Evolutionary conservation across 169 alveolate genomes (phyloP).

Genomic region (Cryptosporidium meleagridis): DNA sequence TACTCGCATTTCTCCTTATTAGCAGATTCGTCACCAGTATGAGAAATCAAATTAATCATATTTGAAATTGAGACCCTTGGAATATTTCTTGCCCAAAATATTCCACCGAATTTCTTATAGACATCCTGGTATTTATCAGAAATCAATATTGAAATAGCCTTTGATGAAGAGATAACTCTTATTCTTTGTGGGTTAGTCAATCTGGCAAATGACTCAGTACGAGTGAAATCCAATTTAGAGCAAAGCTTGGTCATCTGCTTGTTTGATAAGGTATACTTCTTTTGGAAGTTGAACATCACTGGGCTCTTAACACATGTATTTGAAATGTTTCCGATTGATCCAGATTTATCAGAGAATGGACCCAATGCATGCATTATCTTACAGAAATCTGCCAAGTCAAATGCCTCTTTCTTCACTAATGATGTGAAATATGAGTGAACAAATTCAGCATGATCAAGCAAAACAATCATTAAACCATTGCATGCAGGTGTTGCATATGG

Average conservation of each 20-base stretch:
- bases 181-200: conserved; percentile 11
- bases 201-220: conserved; percentile 66
- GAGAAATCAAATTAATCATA: conserved; percentile 58
- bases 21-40: conserved; percentile 29
- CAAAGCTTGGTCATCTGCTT: conserved; percentile 58
- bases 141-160: conserved; percentile 17
- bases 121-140: conserved; percentile 45
- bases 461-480: conserved; percentile 49
- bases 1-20: conserved; percentile 43
- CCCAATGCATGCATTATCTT: conserved; percentile 28
- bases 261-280: conserved; percentile 17
- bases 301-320: conserved; percentile 24
- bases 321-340: conserved; percentile 24
- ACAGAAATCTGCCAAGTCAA: conserved; percentile 63
- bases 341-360: conserved; percentile 29
- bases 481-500: conserved; percentile 73
- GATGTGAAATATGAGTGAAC: conserved; percentile 53
- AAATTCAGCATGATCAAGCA: conserved; percentile 41
- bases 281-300: conserved; percentile 47
- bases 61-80: conserved; percentile 65
- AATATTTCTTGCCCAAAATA: conserved; percentile 63
- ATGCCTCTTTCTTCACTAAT: conserved; percentile 33
- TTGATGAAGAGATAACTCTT: conserved; percentile 45
- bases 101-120: conserved; percentile 33
- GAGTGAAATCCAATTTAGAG: conserved; percentile 59